Conservation (phyloP, 2,329 filamentous ascomycete species). For the Ophiostoma tasmaniense region DNA sequence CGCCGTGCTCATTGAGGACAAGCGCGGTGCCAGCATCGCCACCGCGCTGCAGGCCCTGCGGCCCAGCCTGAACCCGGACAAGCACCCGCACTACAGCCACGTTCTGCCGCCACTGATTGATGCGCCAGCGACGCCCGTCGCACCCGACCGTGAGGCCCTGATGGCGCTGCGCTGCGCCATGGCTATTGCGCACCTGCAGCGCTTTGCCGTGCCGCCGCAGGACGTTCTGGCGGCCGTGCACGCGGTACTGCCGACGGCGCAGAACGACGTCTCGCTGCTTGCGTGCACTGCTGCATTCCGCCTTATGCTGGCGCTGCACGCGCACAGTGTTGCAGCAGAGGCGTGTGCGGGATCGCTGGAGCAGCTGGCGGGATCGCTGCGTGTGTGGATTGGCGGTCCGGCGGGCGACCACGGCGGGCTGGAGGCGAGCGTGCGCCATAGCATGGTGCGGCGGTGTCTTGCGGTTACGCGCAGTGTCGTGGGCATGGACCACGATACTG, state of each 20-base stretch:
- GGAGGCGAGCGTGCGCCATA: conserved; percentile 41
- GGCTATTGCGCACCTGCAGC: conserved; percentile 50
- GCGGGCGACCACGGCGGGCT: conserved; percentile 45
- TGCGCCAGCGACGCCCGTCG: conserved; percentile 32
- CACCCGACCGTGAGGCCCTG: conserved; percentile 43
- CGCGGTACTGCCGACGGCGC: conserved; percentile 34
- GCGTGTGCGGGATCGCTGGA: conserved; percentile 44
- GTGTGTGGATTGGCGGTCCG: conserved; percentile 52
- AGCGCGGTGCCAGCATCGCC: conserved; percentile 48
- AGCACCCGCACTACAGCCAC: conserved; percentile 26
- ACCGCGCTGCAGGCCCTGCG: conserved; percentile 46
- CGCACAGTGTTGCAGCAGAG: conserved; percentile 39
- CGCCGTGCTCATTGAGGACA: conserved; percentile 47
- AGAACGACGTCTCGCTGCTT: conserved; percentile 41
- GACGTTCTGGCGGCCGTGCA: conserved; percentile 42
- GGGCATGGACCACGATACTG: conserved; percentile 51
- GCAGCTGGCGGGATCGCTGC: conserved; percentile 46
- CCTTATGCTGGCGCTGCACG: conserved; percentile 46
- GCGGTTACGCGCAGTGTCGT: conserved; percentile 47
- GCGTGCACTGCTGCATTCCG: conserved; percentile 52
- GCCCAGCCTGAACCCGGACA: conserved; percentile 31
- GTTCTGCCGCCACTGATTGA: conserved; percentile 38
- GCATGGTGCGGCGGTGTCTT: conserved; percentile 49
- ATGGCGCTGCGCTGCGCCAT: conserved; percentile 53
- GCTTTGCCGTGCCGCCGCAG: conserved; percentile 34